Percentiles rank a stretch among this genome's conserved stretches.
phyloP scores from a whole-genome alignment of 2,329 filamentous ascomycete species.

The Lachnellula subtilissima region DNA sequence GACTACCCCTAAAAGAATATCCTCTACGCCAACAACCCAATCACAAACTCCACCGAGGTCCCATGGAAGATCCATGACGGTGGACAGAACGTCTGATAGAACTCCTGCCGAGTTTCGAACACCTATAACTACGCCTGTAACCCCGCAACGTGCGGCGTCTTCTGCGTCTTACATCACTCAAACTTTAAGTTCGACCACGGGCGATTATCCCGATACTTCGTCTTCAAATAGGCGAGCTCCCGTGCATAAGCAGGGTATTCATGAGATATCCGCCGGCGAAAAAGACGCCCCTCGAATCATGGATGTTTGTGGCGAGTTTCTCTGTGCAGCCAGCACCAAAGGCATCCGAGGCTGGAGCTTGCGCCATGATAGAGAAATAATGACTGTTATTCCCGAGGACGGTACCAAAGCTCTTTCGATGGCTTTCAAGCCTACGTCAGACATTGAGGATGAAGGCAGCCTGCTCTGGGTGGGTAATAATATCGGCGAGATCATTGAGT shows the following conservation, averaged over 20 bases:
- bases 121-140: constrained; percentile 19
- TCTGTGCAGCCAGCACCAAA: constrained; percentile 77
- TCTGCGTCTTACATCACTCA: constrained; percentile 14
- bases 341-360: constrained; percentile 87
- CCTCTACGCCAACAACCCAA: constrained; percentile 44
- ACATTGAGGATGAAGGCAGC: constrained; percentile 74
- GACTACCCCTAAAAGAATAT: constrained; percentile 40
- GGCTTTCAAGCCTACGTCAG: constrained; percentile 75
- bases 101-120: constrained; percentile 36
- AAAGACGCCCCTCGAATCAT: constrained; percentile 84
- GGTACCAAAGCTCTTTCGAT: constrained; percentile 76
- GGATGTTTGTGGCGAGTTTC: constrained; percentile 80
- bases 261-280: constrained; percentile 68
- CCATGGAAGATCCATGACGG: constrained; percentile 47
- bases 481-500: constrained; percentile 80
- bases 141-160: constrained; percentile 7
- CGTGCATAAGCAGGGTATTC: constrained; percentile 63
- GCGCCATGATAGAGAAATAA: constrained; percentile 71
- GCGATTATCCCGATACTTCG: constrained; percentile 76
- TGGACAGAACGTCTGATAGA: constrained; percentile 41
- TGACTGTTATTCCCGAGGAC: constrained; percentile 80
- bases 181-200: constrained; percentile 10
- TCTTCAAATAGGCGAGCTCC: constrained; percentile 82
- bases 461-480: constrained; percentile 88
- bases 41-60: constrained; percentile 39